Evolutionary conservation across 768 basidiomycete genomes (phyloP).

Genomic region (Podaxis sp.): DNA sequence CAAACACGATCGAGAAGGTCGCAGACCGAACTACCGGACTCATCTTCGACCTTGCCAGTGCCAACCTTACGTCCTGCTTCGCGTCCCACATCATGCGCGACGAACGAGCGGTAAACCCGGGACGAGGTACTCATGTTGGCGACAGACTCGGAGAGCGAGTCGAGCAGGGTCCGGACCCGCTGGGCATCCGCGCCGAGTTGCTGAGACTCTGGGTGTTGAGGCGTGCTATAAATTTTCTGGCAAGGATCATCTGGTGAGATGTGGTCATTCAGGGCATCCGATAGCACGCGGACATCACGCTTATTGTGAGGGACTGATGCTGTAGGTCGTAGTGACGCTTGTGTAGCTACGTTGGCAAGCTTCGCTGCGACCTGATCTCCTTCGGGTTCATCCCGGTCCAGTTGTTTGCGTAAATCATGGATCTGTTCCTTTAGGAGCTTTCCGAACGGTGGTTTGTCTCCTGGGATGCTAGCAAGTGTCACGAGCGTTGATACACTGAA

Average conservation of each 20-base stretch:
- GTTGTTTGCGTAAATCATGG: constrained; percentile 58
- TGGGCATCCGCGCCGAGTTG: constrained; percentile 1
- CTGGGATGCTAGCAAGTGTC: constrained; percentile 51
- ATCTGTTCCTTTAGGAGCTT: constrained; percentile 56
- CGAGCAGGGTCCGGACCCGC: background rate
- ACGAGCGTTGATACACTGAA: constrained; percentile 74
- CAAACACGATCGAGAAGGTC: too few species aligned
- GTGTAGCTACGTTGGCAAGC: constrained; percentile 33
- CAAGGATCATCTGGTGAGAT: background rate
- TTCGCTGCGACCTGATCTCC: background rate
- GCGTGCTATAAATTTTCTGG: background rate
- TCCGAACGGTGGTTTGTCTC: constrained; percentile 50
- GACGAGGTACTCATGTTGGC: constrained; percentile 1
- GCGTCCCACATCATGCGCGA: background rate
- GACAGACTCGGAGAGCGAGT: constrained; percentile 4
- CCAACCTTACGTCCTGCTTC: background rate
- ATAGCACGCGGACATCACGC: constrained; percentile 19
- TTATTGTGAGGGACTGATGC: background rate
- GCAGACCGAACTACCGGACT: background rate
- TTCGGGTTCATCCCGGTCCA: constrained; percentile 42
- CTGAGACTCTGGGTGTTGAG: background rate
- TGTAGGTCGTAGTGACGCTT: background rate
- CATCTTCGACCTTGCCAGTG: background rate
- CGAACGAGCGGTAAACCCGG: background rate
- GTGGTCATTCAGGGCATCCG: constrained; percentile 20